A percentile compares a stretch with the other conserved stretches of the same genome.
Conservation (phyloP, 2,329 filamentous ascomycete genomes). For the Aspergillus texensis region DNA sequence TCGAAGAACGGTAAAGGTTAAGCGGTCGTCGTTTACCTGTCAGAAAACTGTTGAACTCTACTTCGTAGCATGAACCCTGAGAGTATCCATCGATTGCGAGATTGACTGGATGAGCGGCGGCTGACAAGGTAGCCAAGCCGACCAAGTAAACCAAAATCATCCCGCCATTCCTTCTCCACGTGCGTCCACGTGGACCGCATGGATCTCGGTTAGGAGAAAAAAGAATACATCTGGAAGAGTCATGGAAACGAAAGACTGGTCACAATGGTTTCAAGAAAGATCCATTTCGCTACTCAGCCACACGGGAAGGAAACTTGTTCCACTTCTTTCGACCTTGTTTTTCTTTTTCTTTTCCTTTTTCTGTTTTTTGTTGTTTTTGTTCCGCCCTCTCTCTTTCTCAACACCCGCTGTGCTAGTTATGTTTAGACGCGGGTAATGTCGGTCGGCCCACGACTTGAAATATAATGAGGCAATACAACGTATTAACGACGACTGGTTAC, state of each 20-base stretch:
- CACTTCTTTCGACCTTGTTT: neutral
- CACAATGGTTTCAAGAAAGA: conserved; percentile 1
- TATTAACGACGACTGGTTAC: neutral
- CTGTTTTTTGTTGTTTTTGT: neutral
- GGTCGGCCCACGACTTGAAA: neutral
- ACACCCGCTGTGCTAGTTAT: neutral
- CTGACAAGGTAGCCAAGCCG: conserved; percentile 5
- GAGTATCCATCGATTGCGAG: neutral
- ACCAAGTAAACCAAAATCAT: conserved; percentile 15
- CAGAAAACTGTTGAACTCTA: neutral
- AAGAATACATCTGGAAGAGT: conserved; percentile 31
- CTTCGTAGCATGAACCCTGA: neutral
- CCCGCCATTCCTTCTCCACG: conserved; percentile 30
- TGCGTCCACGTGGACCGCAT: conserved; percentile 41
- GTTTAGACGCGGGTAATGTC: neutral
- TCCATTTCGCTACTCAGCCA: conserved; percentile 5
- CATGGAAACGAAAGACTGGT: conserved; percentile 21
- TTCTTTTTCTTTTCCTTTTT: neutral
- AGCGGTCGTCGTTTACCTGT: neutral
- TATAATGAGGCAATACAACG: conserved; percentile 1
- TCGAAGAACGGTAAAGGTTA: neutral
- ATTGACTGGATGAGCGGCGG: neutral
- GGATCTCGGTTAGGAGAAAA: conserved; percentile 26
- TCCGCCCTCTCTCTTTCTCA: neutral
- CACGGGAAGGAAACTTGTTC: conserved; percentile 1